Conservation (phyloP, 1,284 basidiomycete genomes). For the Rugosomyces carneus region DNA sequence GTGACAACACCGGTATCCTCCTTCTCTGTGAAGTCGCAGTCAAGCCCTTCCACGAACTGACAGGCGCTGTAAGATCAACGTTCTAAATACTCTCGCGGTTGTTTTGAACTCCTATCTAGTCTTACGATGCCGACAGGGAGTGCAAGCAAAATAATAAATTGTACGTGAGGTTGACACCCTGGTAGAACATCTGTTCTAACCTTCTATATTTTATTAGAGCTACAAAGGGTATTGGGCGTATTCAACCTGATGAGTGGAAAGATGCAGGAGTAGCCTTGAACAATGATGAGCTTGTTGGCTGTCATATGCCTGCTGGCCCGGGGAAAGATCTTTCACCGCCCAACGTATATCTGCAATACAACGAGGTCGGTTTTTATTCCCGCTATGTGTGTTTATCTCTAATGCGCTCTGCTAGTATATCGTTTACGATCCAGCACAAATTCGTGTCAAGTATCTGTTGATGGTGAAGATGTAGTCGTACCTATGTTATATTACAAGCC, state of each 20-base stretch:
- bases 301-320: slow-evolving; percentile 52
- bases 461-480: slow-evolving; percentile 33
- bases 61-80: slow-evolving; percentile 27
- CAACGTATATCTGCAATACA: slow-evolving; percentile 39
- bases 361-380: slow-evolving; percentile 36
- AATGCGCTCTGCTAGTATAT: slow-evolving; percentile 32
- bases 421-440: slow-evolving; percentile 37
- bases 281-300: slow-evolving; percentile 44
- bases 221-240: slow-evolving; percentile 50
- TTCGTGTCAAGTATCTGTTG: slow-evolving; percentile 36
- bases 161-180: slow-evolving; percentile 12
- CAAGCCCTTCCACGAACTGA: slow-evolving; percentile 48
- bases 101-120: slow-evolving; percentile 18
- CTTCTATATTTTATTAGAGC: slow-evolving; percentile 26
- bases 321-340: slow-evolving; percentile 29
- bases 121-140: slow-evolving; percentile 44
- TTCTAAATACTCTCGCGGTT: not conserved
- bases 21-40: slow-evolving; percentile 56
- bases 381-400: not conserved
- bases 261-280: slow-evolving; percentile 50
- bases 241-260: slow-evolving; percentile 52
- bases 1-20: slow-evolving; percentile 44
- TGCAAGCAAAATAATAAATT: slow-evolving; percentile 36
- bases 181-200: not conserved
- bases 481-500: not conserved